These are phyloP conservation scores for Hypericum perforatum DNA, from an alignment of 345 rosid genomes.

Conservation along the genomic window DNA sequence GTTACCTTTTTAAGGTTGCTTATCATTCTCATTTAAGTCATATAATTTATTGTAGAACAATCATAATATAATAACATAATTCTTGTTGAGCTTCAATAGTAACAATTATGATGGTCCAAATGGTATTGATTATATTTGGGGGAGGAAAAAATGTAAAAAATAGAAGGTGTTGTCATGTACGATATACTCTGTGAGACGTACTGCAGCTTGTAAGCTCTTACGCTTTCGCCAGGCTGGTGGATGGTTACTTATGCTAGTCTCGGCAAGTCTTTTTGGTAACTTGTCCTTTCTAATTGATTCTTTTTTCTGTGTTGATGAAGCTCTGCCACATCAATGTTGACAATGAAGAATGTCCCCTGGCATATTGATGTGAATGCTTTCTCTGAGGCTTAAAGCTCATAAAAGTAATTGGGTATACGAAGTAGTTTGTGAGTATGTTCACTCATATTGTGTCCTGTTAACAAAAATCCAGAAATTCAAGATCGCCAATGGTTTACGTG, in stretches of 20 bases:
- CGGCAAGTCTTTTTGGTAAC: neutral
- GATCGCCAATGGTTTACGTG: constrained; percentile 82
- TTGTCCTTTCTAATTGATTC: too few species aligned
- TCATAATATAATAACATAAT: too few species aligned
- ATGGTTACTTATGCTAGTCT: neutral
- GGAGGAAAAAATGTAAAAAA: too few species aligned
- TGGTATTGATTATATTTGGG: too few species aligned
- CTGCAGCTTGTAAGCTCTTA: constrained; percentile 70
- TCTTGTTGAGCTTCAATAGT: too few species aligned
- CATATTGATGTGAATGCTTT: constrained; percentile 83
- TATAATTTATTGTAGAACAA: too few species aligned
- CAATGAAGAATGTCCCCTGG: constrained; percentile 99
- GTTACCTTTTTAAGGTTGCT: too few species aligned
- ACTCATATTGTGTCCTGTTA: constrained; percentile 87
- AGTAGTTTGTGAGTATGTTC: constrained; percentile 95
- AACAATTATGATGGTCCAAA: too few species aligned
- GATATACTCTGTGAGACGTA: too few species aligned
- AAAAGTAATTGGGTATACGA: constrained; percentile 75
- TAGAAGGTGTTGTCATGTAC: too few species aligned
- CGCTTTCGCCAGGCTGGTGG: neutral
- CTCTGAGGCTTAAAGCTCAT: constrained; percentile 69
- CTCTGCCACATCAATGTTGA: constrained; percentile 87
- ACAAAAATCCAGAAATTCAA: constrained; percentile 81
- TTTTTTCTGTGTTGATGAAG: constrained; percentile 19
- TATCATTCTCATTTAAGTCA: too few species aligned